phyloP scores from a whole-genome alignment of 441 rosid species.

The Melastoma candidum region DNA sequence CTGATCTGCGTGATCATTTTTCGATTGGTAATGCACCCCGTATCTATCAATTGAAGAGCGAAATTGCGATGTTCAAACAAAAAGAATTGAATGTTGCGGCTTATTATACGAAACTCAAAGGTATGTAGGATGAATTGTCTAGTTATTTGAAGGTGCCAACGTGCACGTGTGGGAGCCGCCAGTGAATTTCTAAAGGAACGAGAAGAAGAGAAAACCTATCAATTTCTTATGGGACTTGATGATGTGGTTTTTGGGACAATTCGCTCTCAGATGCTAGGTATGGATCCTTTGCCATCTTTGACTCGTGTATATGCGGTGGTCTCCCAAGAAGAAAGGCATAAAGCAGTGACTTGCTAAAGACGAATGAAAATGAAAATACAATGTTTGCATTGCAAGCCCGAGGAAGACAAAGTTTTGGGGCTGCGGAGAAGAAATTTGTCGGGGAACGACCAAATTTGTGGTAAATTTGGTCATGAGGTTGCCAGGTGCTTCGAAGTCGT shows the following conservation, averaged over 20 bases:
- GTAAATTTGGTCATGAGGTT: too few species aligned
- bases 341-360: too few species aligned
- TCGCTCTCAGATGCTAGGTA: constrained; percentile 2
- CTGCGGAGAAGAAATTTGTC: too few species aligned
- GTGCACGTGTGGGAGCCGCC: constrained; percentile 2
- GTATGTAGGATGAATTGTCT: neutral
- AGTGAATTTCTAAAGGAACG: constrained; percentile 1
- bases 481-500: too few species aligned
- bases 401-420: too few species aligned
- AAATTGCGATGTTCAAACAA: neutral
- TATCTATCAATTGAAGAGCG: neutral
- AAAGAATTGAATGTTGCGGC: neutral
- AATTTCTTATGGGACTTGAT: constrained; percentile 4
- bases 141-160: neutral
- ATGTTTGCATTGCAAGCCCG: too few species aligned
- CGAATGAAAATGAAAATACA: too few species aligned
- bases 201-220: constrained; percentile 7
- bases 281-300: neutral
- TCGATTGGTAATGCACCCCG: neutral
- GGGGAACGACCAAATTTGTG: too few species aligned
- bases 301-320: neutral
- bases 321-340: too few species aligned
- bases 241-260: neutral
- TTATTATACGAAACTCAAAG: neutral
- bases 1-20: neutral